Evolutionary conservation across 108 stramenopile genomes (phyloP).

Genomic region (Pseudonitzschia pungens): DNA sequence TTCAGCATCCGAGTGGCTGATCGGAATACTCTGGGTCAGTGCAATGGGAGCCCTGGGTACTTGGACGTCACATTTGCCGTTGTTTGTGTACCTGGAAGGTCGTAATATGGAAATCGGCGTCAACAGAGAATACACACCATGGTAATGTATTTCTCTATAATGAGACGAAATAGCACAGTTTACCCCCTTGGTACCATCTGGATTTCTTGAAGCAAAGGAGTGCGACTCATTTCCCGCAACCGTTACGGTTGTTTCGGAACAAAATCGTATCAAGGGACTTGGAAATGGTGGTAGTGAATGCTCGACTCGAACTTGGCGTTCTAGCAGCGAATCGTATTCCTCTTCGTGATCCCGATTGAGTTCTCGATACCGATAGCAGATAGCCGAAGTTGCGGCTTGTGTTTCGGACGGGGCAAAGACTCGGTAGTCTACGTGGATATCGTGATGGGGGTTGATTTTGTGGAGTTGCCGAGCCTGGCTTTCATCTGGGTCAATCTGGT

Average conservation of each 20-base stretch:
- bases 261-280: conserved; percentile 34
- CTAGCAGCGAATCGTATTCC: conserved; percentile 9
- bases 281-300: conserved; percentile 38
- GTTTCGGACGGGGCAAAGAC: conserved; percentile 28
- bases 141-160: conserved; percentile 12
- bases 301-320: conserved; percentile 17
- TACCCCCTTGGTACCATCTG: background rate
- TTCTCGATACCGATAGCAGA: conserved; percentile 24
- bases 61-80: background rate
- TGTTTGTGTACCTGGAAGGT: conserved; percentile 24
- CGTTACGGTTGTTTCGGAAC: conserved; percentile 15
- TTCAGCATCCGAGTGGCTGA: background rate
- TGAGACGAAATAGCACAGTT: background rate
- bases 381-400: conserved; percentile 18
- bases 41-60: no score
- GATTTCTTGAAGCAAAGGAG: background rate
- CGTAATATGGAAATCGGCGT: conserved; percentile 37
- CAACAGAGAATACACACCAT: conserved; percentile 42
- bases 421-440: conserved; percentile 17
- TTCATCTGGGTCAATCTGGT: background rate
- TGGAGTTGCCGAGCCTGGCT: background rate
- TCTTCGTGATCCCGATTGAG: conserved; percentile 5
- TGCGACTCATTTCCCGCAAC: background rate
- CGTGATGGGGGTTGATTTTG: background rate
- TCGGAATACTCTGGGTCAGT: background rate